Percentiles rank a stretch among this genome's conserved stretches.
Conservation (phyloP, 1,284 basidiomycete genomes). For the Boletellus deceptivus region DNA sequence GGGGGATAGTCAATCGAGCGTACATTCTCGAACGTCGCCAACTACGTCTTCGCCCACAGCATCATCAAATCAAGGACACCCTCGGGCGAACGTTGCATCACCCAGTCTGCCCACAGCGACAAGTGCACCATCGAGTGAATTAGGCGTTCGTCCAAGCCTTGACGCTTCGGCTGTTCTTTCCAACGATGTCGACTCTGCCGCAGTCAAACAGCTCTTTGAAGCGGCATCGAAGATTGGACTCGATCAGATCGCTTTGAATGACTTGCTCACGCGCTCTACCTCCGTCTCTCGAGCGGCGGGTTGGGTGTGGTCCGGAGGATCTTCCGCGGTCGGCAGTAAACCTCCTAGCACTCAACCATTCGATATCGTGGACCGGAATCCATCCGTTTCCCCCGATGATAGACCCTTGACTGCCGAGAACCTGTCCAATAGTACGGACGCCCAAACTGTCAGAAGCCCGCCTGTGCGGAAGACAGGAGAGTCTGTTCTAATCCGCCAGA, state of each 20-base stretch:
- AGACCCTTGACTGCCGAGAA: slow-evolving; percentile 38
- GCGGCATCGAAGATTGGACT: slow-evolving; percentile 73
- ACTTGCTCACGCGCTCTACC: slow-evolving; percentile 64
- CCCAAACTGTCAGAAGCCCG: slow-evolving; percentile 37
- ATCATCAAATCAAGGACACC: slow-evolving; percentile 33
- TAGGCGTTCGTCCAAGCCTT: slow-evolving; percentile 22
- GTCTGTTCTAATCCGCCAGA: slow-evolving; percentile 41
- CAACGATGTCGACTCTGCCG: slow-evolving; percentile 26
- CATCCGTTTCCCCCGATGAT: slow-evolving; percentile 20
- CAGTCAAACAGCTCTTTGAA: slow-evolving; percentile 69
- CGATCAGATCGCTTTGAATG: slow-evolving; percentile 66
- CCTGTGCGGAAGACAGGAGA: slow-evolving; percentile 42
- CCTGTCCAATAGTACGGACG: slow-evolving; percentile 28
- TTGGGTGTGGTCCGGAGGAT: slow-evolving; percentile 41
- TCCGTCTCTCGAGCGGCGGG: slow-evolving; percentile 57
- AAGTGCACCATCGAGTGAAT: slow-evolving; percentile 13
- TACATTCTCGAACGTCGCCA: slow-evolving; percentile 31
- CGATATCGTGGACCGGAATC: slow-evolving; percentile 21
- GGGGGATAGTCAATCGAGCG: slow-evolving; percentile 34
- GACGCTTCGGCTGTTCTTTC: slow-evolving; percentile 21
- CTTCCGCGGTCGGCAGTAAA: slow-evolving; percentile 22
- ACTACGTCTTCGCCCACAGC: slow-evolving; percentile 32
- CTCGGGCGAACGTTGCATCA: slow-evolving; percentile 19
- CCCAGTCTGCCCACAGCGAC: slow-evolving; percentile 10
- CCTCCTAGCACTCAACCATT: slow-evolving; percentile 15